Evolutionary conservation across 139 green algal genomes (phyloP).

Genomic region (Asterochloris erici): DNA sequence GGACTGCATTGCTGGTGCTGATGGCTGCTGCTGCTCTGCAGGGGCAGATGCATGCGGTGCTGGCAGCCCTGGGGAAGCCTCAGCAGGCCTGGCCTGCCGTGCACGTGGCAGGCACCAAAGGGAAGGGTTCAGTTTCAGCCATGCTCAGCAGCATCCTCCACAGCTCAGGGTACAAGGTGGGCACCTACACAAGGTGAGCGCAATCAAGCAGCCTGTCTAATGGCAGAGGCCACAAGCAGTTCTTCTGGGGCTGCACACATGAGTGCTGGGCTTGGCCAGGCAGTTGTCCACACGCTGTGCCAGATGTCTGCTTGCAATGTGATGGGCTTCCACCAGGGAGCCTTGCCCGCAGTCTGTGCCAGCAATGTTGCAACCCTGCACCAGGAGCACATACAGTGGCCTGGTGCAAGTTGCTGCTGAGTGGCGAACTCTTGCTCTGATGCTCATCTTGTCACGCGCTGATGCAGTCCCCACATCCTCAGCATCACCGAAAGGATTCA

Average conservation of each 20-base stretch:
- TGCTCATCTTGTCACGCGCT: neutral
- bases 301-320: neutral
- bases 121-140: slow-evolving; percentile 78
- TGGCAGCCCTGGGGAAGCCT: slow-evolving; percentile 57
- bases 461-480: slow-evolving; percentile 71
- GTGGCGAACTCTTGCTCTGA: neutral
- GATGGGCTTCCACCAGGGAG: neutral
- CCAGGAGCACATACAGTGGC: neutral
- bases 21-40: slow-evolving; percentile 26
- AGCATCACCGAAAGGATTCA: slow-evolving; percentile 71
- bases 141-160: slow-evolving; percentile 66
- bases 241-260: neutral
- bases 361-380: neutral
- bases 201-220: no score
- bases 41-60: slow-evolving; percentile 56
- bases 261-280: neutral
- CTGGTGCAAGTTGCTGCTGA: neutral
- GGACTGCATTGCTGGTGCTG: neutral
- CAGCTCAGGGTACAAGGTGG: slow-evolving; percentile 53
- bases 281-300: neutral
- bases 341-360: neutral
- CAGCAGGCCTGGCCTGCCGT: slow-evolving; percentile 49
- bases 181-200: slow-evolving; percentile 68
- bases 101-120: slow-evolving; percentile 88
- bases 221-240: no score